These are phyloP conservation scores for Talaromyces sp. DNA, from an alignment of 2,329 filamentous ascomycete genomes.

Conservation along the genomic window DNA sequence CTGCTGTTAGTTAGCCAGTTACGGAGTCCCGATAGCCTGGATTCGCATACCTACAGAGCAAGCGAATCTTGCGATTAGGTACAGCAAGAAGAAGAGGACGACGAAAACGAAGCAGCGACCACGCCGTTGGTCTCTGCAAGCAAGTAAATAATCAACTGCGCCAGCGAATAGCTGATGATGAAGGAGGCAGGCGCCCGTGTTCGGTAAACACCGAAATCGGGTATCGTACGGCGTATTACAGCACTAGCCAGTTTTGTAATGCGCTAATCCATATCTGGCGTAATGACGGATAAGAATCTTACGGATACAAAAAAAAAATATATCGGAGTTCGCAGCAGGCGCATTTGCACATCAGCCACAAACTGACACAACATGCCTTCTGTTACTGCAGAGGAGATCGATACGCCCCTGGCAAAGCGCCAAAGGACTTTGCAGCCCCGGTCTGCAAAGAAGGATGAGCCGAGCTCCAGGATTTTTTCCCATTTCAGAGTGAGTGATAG, in stretches of 20 bases:
- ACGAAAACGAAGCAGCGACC: background rate
- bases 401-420: constrained; percentile 66
- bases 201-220: background rate
- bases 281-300: background rate
- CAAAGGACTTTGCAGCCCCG: constrained; percentile 26
- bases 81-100: background rate
- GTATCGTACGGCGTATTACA: background rate
- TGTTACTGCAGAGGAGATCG: constrained; percentile 46
- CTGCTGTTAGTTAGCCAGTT: background rate
- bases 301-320: background rate
- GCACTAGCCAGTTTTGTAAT: background rate
- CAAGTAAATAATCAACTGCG: background rate
- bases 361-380: constrained; percentile 40
- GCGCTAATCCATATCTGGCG: background rate
- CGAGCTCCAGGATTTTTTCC: constrained; percentile 78
- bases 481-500: constrained; percentile 72
- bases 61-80: background rate
- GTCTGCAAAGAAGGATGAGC: constrained; percentile 28
- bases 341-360: background rate
- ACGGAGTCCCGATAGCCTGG: background rate
- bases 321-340: background rate
- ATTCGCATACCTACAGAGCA: background rate
- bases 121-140: background rate
- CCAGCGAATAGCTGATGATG: background rate
- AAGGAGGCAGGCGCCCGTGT: background rate